phyloP scores from a whole-genome alignment of 2,329 filamentous ascomycete genomes.

The Phaeosphaeriaceae sp. region DNA sequence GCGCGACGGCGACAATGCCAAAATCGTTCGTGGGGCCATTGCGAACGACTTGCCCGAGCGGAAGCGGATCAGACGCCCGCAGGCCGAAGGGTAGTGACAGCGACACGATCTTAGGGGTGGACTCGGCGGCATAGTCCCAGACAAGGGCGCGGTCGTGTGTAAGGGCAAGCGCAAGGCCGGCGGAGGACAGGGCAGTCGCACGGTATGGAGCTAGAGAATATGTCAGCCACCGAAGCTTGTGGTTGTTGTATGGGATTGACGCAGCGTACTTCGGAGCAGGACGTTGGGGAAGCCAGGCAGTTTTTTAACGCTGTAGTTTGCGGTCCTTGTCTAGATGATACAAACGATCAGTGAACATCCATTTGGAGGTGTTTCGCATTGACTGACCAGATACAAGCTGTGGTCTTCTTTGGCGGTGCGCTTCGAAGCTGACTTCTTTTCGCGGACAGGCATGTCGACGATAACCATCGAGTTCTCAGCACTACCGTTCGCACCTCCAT shows the following conservation, averaged over 20 bases:
- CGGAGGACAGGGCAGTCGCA: constrained; percentile 61
- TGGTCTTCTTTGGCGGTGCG: constrained; percentile 72
- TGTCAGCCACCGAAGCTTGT: constrained; percentile 21
- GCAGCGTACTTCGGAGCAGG: constrained; percentile 70
- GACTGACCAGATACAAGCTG: constrained; percentile 68
- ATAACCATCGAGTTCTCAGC: constrained; percentile 39
- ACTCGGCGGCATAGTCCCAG: constrained; percentile 79
- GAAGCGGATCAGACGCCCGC: constrained; percentile 73
- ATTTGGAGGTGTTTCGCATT: background rate
- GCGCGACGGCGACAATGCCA: constrained; percentile 85
- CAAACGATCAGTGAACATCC: constrained; percentile 9
- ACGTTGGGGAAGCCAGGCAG: constrained; percentile 82
- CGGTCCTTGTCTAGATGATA: constrained; percentile 73
- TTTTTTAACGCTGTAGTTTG: constrained; percentile 84
- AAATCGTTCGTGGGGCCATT: constrained; percentile 80
- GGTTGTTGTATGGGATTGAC: constrained; percentile 14
- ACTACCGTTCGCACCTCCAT: constrained; percentile 31
- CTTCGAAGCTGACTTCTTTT: constrained; percentile 52
- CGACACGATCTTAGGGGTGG: constrained; percentile 72
- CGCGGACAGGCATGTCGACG: constrained; percentile 50
- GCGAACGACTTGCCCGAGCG: constrained; percentile 82
- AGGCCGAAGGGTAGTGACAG: constrained; percentile 80
- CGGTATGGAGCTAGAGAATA: constrained; percentile 39
- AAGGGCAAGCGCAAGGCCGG: constrained; percentile 78
- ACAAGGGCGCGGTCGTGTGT: constrained; percentile 84